These are phyloP conservation scores for Alternaria atra DNA, from an alignment of 2,329 filamentous ascomycete species.

Conservation along the genomic window DNA sequence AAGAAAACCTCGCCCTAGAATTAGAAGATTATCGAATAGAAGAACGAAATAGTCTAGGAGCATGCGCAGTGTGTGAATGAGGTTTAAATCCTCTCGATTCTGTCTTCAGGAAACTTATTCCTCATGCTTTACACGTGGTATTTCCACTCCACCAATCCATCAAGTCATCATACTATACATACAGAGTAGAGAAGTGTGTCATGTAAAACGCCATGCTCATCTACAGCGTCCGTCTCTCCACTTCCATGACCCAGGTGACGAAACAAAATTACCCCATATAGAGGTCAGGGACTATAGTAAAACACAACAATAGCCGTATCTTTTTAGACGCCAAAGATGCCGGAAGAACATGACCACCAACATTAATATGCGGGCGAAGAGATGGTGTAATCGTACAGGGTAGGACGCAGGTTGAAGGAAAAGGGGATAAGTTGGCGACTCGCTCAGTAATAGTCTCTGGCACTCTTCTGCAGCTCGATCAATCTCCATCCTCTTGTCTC, in stretches of 20 bases:
- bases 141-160: constrained; percentile 11
- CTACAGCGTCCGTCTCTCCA: constrained; percentile 25
- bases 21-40: not conserved
- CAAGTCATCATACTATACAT: constrained; percentile 29
- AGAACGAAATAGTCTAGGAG: too few relatives aligned
- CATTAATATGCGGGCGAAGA: constrained; percentile 25
- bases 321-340: constrained; percentile 50
- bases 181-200: constrained; percentile 41
- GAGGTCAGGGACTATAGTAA: constrained; percentile 8
- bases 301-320: constrained; percentile 8
- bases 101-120: not conserved
- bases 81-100: not conserved
- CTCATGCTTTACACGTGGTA: constrained; percentile 13
- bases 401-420: constrained; percentile 4
- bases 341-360: constrained; percentile 23
- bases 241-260: constrained; percentile 23
- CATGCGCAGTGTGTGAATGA: not conserved
- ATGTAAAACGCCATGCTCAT: constrained; percentile 22
- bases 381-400: constrained; percentile 29
- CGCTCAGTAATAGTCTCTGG: constrained; percentile 81
- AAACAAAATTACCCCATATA: constrained; percentile 18
- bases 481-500: constrained; percentile 97
- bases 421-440: constrained; percentile 8
- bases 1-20: not conserved
- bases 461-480: constrained; percentile 99